Percentiles rank a stretch among this genome's conserved stretches.
Evolutionary conservation across 139 green algal genomes (phyloP).

Genomic region (Volvox reticuliferus): DNA sequence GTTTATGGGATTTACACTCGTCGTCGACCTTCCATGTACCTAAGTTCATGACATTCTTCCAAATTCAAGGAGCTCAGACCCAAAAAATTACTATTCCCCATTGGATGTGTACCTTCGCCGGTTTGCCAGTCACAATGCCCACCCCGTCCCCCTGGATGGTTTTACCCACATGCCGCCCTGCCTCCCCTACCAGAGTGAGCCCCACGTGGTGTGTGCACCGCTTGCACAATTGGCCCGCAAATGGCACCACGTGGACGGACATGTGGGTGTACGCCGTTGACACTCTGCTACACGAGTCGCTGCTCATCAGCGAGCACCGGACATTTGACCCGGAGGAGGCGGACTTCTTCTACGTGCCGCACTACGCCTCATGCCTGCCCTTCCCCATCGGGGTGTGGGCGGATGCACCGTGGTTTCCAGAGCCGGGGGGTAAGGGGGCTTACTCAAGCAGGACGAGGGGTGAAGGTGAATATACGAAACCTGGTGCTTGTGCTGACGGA

Average conservation of each 20-base stretch:
- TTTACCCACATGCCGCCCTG: neutral
- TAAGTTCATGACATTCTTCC: no score
- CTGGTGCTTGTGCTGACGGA: no score
- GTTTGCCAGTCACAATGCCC: no score
- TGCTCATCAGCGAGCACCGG: constrained; percentile 61
- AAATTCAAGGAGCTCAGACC: no score
- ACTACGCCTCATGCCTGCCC: constrained; percentile 48
- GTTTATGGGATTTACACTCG: no score
- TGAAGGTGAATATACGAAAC: no score
- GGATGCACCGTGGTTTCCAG: constrained; percentile 54
- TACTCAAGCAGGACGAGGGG: no score
- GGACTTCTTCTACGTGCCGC: constrained; percentile 71
- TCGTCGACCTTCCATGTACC: no score
- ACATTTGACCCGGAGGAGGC: constrained; percentile 73
- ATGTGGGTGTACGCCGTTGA: constrained; percentile 63
- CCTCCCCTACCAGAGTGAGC: neutral
- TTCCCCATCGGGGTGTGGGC: constrained; percentile 55
- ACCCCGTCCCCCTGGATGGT: no score
- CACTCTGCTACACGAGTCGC: constrained; percentile 63
- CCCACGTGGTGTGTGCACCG: constrained; percentile 59
- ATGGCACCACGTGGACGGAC: constrained; percentile 49
- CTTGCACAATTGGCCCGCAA: neutral
- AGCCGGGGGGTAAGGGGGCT: constrained; percentile 20
- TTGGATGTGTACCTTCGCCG: no score
- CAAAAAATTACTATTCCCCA: no score